These are phyloP conservation scores for Mycena albidolilacea DNA, from an alignment of 768 basidiomycete genomes.

Conservation along the genomic window DNA sequence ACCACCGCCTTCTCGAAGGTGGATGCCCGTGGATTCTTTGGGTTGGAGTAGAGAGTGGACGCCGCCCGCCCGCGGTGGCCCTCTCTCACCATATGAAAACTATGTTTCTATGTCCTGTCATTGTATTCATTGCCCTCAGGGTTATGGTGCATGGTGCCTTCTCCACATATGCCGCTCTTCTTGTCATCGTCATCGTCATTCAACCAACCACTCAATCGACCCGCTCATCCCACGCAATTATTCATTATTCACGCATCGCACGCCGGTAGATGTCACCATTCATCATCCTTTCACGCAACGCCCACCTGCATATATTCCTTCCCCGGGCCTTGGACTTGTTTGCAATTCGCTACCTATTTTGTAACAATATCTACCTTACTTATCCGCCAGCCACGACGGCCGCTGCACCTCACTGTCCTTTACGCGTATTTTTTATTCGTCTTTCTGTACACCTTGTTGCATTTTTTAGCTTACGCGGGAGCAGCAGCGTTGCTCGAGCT, in stretches of 20 bases:
- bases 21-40: conserved; percentile 87
- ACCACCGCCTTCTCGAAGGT: conserved; percentile 89
- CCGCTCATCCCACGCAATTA: conserved; percentile 28
- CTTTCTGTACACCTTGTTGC: conserved; percentile 36
- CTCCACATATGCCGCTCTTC: conserved; percentile 29
- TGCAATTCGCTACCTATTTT: conserved; percentile 24
- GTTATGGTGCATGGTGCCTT: conserved; percentile 31
- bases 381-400: background rate
- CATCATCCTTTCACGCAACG: conserved; percentile 21
- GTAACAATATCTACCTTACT: conserved; percentile 26
- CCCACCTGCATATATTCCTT: conserved; percentile 34
- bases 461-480: conserved; percentile 32
- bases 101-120: conserved; percentile 38
- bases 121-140: background rate
- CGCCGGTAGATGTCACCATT: conserved; percentile 31
- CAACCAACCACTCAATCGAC: conserved; percentile 18
- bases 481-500: conserved; percentile 23
- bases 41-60: conserved; percentile 54
- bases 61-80: background rate
- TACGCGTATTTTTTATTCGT: conserved; percentile 17
- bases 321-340: conserved; percentile 29
- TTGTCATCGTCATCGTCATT: conserved; percentile 26
- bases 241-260: conserved; percentile 36
- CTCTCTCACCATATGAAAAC: conserved; percentile 30
- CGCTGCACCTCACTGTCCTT: conserved; percentile 42